phyloP scores from a whole-genome alignment of 768 basidiomycete genomes.

The Mycena vulgaris region DNA sequence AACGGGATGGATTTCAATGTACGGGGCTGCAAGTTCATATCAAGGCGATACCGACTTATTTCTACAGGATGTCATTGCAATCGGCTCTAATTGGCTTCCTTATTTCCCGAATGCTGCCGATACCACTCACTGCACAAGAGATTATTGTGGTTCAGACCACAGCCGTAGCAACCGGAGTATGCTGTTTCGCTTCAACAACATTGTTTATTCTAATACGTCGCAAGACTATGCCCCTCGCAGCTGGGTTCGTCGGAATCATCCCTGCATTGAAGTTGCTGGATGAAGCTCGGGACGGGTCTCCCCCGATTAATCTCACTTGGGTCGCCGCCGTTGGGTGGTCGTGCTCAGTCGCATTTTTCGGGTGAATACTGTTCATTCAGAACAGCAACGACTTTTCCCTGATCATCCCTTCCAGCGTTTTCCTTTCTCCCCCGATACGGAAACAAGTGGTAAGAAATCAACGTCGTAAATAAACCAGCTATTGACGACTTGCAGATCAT shows the following conservation, averaged over 20 bases:
- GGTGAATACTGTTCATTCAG: constrained; percentile 55
- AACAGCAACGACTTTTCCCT: constrained; percentile 7
- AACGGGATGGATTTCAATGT: constrained; percentile 93
- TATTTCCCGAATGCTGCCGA: constrained; percentile 80
- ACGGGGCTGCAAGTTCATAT: constrained; percentile 54
- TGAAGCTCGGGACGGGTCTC: constrained; percentile 80
- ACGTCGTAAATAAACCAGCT: constrained; percentile 12
- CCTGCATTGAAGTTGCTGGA: constrained; percentile 90
- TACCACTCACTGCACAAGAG: constrained; percentile 89
- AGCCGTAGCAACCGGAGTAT: constrained; percentile 89
- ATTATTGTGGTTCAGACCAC: constrained; percentile 96
- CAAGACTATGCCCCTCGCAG: constrained; percentile 84
- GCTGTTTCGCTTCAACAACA: not conserved
- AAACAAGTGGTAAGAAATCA: constrained; percentile 83
- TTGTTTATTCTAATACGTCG: not conserved
- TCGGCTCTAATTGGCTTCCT: constrained; percentile 95
- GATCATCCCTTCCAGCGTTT: constrained; percentile 70
- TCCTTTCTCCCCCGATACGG: constrained; percentile 93
- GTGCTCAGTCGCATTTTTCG: constrained; percentile 94
- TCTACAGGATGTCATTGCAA: constrained; percentile 91
- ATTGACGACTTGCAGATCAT: constrained; percentile 73
- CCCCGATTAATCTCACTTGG: constrained; percentile 84
- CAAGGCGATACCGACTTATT: constrained; percentile 8
- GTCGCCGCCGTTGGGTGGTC: constrained; percentile 87
- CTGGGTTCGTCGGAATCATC: constrained; percentile 91